Evolutionary conservation across 371 early-diverging fungal genomes (phyloP), one percentile per base, ranked within the genome.

Genomic region (Circinella umbellata): DNA sequence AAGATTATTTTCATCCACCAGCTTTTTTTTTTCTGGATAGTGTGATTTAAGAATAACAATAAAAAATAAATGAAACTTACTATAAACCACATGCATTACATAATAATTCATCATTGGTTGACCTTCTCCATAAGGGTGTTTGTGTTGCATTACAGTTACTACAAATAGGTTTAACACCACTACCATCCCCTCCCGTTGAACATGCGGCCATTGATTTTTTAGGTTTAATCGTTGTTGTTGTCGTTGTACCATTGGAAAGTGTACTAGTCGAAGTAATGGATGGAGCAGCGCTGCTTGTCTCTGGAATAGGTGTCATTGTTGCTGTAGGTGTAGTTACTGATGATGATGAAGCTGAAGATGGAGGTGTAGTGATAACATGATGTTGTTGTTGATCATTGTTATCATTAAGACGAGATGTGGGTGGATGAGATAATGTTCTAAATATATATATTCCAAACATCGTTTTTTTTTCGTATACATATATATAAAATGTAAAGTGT

Each of bases 31-130:
- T n/a, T n/a, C 49, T 27, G 9, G 57, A 27, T 5, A 4, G 2
- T 27, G 27, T 27, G n/a, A n/a, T n/a, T n/a, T n/a, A n/a, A n/a
- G n/a, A n/a, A n/a, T n/a, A 27, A 27, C 27, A 27, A 27, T 1
- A 1, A 27, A 27, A 27, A 27, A 27, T 27, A 27, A 27, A 27
- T 27, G 27, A 27, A 27, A 81, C 81, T 86, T 82, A 91, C 80
- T 98, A 98, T 64, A 99, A 81, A 17, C 98, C 98, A 75, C 98
- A 98, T 3, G 98, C 98, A 79, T 98, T 98, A 85, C 99, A 98
- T 55, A 97, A 82, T 49, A 88, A 82, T 59, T 92, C 88, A 27
- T 93, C 95, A 55, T 61, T 61, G 3, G 39, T 27, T 37, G 93
- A 92, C 68, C 98, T 84, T 46, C 99, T 86, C 99, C 99, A 99